Evolutionary conservation across 768 basidiomycete genomes (phyloP).

Genomic region (Xerocomus potaroensis): DNA sequence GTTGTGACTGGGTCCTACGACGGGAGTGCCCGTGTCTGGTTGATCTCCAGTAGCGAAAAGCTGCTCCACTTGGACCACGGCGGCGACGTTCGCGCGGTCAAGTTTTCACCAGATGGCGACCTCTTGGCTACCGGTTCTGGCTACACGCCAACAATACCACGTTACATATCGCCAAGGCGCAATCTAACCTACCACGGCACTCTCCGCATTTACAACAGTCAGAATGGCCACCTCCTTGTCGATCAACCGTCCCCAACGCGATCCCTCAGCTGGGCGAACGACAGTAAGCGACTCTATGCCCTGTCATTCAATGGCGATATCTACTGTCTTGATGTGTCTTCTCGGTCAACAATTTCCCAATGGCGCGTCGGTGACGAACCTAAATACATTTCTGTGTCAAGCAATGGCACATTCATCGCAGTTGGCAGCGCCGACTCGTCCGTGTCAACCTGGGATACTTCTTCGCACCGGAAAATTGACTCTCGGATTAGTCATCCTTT

Average conservation of each 20-base stretch:
- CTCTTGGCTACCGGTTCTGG: not conserved
- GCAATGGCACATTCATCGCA: slow-evolving; percentile 1
- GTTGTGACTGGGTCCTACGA: slow-evolving; percentile 2
- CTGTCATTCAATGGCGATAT: not conserved
- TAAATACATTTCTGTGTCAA: not conserved
- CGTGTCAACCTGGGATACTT: slow-evolving; percentile 9
- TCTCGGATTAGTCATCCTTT: not conserved
- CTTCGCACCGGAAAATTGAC: not conserved
- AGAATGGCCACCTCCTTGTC: not conserved
- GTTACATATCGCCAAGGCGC: too few species aligned
- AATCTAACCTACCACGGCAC: too few species aligned
- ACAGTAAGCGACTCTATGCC: slow-evolving; percentile 1
- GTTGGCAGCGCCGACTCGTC: not conserved
- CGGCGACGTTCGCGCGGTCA: not conserved
- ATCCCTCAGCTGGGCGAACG: not conserved
- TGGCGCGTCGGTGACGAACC: not conserved
- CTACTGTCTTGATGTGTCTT: not conserved
- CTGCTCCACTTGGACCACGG: not conserved
- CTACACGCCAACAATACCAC: too few species aligned
- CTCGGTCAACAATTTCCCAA: not conserved
- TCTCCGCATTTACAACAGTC: not conserved
- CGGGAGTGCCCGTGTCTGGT: not conserved
- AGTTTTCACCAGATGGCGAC: not conserved
- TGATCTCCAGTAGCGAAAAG: slow-evolving; percentile 1
- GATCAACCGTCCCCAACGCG: not conserved